Evolutionary conservation across 306 rosid genomes (phyloP), one percentile per base, ranked within the genome.

Genomic region (Macrotyloma uniflorum): DNA sequence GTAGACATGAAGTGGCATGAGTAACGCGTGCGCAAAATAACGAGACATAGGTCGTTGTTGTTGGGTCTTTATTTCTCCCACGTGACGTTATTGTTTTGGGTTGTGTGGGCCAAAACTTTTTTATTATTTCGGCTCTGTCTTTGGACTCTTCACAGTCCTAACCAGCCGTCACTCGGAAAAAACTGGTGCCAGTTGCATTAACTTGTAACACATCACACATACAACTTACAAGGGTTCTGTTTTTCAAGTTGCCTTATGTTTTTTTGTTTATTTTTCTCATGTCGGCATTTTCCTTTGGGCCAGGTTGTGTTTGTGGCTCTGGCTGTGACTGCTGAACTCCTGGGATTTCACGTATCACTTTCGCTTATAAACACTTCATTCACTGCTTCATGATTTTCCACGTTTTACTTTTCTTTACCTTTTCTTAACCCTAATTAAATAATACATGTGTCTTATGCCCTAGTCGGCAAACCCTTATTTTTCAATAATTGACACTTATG

Each of bases 1-100:
- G 45, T 4, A 38, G 61, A 14, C 7, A 59, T 72, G 47, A 76
- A 62, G 24, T 13, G 22, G 88, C 93, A 91, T 72, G 89, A 82
- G 10, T 61, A 78, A 89, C 84, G 70, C 96, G 93, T 90, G 93
- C 90, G 87, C 20, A 35, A 90, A 86, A 78, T 50, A 70, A 19
- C 64, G 45, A 5, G 51, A 23, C 32, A 43, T 18, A 19, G 33
- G 54, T 11, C 50, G 38, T 14, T 20, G 4, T 68, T 18, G 47
- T 47, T 18, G 50, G 20, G 1, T 54, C 23, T 2, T 30, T 30
- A 61, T 30, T 61, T 61, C 6, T 6, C 6, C 23, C 67, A 61
- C 67, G 67, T 61, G 67, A 61, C 22, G 0, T 0, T 65, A 54
- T 5, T 68, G 11, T 36, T 57, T 51, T 1, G 42, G 24, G 67